phyloP scores from a whole-genome alignment of 371 early-diverging fungal genomes.

The Sporodiniella umbellata region DNA sequence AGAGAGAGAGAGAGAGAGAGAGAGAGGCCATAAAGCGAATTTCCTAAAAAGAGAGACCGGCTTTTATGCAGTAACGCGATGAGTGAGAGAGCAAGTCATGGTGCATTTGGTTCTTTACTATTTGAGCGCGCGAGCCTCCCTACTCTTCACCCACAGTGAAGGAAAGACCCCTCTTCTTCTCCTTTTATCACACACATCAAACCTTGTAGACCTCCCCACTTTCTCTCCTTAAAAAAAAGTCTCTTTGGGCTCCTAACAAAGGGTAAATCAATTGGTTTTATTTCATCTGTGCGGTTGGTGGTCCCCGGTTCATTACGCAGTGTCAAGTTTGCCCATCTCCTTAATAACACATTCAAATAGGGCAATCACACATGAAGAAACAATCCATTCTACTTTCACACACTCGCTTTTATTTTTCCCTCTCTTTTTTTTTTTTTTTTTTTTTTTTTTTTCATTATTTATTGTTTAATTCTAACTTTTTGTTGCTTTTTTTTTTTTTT shows the following conservation, averaged over 20 bases:
- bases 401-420: not conserved
- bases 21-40: too few species aligned
- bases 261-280: not conserved
- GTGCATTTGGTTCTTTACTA: too few species aligned
- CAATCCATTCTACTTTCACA: conserved; percentile 3
- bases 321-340: not conserved
- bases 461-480: conserved; percentile 2
- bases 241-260: conserved; percentile 3
- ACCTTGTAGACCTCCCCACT: conserved; percentile 1
- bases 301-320: not conserved
- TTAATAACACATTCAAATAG: conserved; percentile 1
- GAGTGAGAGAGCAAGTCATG: not conserved
- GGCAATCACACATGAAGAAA: not conserved
- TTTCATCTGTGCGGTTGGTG: conserved; percentile 1
- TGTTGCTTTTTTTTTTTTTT: conserved; percentile 3
- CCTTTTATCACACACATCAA: not conserved
- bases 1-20: too few species aligned
- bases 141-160: not conserved
- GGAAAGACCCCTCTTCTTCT: not conserved
- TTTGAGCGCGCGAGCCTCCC: not conserved
- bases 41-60: too few species aligned
- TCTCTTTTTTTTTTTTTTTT: not conserved
- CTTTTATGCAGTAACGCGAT: not conserved
- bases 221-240: conserved; percentile 1
- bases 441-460: conserved; percentile 3